A percentile compares a stretch with the other conserved stretches of the same genome.
These are phyloP conservation scores for Fusarium goolgardi DNA, from an alignment of 2,329 filamentous ascomycete genomes.

Conservation along the genomic window DNA sequence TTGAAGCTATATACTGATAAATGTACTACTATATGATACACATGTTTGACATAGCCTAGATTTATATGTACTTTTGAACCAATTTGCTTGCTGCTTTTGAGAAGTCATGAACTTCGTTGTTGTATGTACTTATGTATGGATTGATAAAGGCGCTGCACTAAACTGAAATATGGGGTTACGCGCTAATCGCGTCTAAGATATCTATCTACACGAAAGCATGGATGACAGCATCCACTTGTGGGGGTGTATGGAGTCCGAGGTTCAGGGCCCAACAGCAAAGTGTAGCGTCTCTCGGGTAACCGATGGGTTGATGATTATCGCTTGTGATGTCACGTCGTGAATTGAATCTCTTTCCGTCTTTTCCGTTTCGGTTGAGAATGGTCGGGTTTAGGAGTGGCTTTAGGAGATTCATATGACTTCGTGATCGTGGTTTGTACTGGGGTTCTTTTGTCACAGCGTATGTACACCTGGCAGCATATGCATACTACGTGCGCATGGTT, in stretches of 20 bases:
- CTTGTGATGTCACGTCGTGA: constrained; percentile 5
- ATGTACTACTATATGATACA: constrained; percentile 40
- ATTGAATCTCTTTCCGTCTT: not conserved
- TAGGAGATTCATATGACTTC: not conserved
- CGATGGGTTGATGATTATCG: constrained; percentile 5
- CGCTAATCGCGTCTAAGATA: constrained; percentile 39
- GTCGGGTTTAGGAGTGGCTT: not conserved
- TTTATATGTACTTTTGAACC: constrained; percentile 34
- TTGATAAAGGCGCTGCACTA: constrained; percentile 7
- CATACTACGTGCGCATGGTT: not conserved
- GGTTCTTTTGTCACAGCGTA: not conserved
- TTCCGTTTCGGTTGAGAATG: not conserved
- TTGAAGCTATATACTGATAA: constrained; percentile 3
- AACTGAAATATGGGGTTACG: constrained; percentile 14
- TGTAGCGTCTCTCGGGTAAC: constrained; percentile 38
- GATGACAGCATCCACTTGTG: constrained; percentile 11
- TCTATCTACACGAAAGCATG: not conserved
- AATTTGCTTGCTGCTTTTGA: constrained; percentile 28
- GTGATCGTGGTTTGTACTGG: not conserved
- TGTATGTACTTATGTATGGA: too few species aligned
- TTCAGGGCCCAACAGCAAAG: constrained; percentile 22
- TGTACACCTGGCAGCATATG: not conserved
- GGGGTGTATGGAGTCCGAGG: constrained; percentile 21
- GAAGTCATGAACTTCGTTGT: not conserved
- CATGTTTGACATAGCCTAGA: constrained; percentile 35